A percentile compares a stretch with the other conserved stretches of the same genome.
Evolutionary conservation across 2,329 filamentous ascomycete genomes (phyloP).

Genomic region (Alternaria rosae): DNA sequence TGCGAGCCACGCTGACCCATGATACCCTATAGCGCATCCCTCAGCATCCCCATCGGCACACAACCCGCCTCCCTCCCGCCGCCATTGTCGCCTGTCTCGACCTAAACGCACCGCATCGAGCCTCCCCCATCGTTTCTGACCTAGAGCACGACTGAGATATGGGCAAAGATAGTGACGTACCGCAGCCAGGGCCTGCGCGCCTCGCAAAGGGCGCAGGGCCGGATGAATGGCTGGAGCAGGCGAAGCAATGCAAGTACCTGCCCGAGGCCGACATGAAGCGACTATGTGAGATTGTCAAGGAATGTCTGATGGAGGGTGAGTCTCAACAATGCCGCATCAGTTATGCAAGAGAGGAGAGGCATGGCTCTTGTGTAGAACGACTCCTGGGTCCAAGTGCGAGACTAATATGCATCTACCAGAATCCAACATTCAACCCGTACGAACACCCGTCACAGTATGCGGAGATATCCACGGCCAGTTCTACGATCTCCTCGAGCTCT

Average conservation of each 20-base stretch:
- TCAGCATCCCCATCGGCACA: conserved; percentile 42
- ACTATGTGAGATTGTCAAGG: conserved; percentile 97
- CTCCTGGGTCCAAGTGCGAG: not conserved
- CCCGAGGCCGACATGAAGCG: conserved; percentile 98
- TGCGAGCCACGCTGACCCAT: conserved; percentile 21
- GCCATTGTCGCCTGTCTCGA: conserved; percentile 13
- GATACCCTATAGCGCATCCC: conserved; percentile 29
- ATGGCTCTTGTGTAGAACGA: too few relatives aligned
- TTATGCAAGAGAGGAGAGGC: not conserved
- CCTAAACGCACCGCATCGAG: not conserved
- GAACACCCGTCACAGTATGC: conserved; percentile 94
- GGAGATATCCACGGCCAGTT: conserved; percentile 99
- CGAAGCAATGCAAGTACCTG: conserved; percentile 96
- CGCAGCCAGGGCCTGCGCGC: conserved; percentile 89
- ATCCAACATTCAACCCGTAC: conserved; percentile 98
- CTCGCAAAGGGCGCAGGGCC: conserved; percentile 83
- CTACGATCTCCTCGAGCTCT: conserved; percentile 96
- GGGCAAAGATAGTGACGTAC: conserved; percentile 68
- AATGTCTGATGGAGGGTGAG: conserved; percentile 96
- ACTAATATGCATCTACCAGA: conserved; percentile 61
- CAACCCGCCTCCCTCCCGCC: conserved; percentile 24
- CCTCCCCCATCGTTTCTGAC: not conserved
- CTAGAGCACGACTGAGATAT: conserved; percentile 38
- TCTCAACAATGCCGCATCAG: not conserved
- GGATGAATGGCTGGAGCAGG: conserved; percentile 95